Evolutionary conservation across 495 filamentous ascomycete species (phyloP), one percentile per base, ranked within the genome.

Genomic region (Margaritispora aquatica): DNA sequence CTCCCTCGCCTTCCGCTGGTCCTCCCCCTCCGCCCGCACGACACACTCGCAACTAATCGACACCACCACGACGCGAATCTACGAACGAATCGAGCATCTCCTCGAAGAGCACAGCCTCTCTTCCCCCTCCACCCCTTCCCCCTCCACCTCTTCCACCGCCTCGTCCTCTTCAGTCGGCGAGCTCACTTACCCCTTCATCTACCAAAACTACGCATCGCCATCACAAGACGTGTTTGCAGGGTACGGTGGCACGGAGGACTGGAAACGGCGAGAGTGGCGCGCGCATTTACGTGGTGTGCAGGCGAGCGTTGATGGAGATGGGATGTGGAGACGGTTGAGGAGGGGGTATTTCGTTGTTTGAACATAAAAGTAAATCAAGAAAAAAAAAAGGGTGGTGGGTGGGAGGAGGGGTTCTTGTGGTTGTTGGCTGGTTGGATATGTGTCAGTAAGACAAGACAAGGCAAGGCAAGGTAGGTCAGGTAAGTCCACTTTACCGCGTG

Each of bases 251-350:
- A 44, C 7, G 7, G 38, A 44, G 7, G 38, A 10, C 8, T 2
- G 38, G 4, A 5, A 15, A 15, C 29, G 29, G 29, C 7, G 38
- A 10, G 63, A 54, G 13, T 34, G 31, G 20, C 77, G 73, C 38
- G 41, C 64, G 44, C 63, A 51, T 20, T 59, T 81, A 7, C 70
- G 61, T 56, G 19, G 22, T 23, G 59, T 75, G n/a, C 71, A 75
- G 10, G 59, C 61, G 44, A 73, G 72, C 46, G 80, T 71, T 44
- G 79, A 82, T 63, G 71, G 75, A 0, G 23, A 57, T 13, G 67
- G 68, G 10, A 34, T 58, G 21, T 66, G 56, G 24, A 27, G 15
- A n/a, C 59, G 50, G 17, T 48, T 64, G 38, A 54, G 59, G 54
- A 54, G 36, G 19, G 61, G 54, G 19, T 51, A 52, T 50, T 62